Conservation (phyloP, 2,329 filamentous ascomycete species). For the Aspergillus clavatus region DNA sequence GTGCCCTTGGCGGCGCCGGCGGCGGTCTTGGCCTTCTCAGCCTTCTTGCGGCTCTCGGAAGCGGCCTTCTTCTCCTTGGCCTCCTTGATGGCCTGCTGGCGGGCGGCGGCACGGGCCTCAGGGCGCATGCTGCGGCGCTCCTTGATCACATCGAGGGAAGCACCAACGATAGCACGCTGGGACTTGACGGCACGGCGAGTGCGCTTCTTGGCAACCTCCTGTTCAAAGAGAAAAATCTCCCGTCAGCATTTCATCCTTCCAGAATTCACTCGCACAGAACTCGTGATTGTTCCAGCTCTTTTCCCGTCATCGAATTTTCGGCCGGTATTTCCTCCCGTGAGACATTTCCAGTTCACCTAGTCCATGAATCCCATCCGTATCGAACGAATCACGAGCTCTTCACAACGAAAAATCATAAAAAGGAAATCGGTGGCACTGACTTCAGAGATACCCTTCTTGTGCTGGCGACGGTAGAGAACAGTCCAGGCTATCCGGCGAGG, state of each 20-base stretch:
- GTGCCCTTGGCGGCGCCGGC: constrained; percentile 70
- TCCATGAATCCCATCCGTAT: constrained; percentile 3
- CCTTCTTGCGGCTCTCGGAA: constrained; percentile 89
- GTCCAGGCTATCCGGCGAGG: constrained; percentile 99
- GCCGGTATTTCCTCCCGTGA: not conserved
- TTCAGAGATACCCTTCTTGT: constrained; percentile 99
- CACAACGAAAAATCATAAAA: constrained; percentile 17
- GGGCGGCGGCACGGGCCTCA: constrained; percentile 89
- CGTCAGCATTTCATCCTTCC: constrained; percentile 24
- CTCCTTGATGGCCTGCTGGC: constrained; percentile 86
- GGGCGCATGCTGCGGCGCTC: constrained; percentile 93
- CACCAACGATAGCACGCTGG: constrained; percentile 98
- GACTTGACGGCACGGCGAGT: constrained; percentile 96
- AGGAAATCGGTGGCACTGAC: constrained; percentile 55
- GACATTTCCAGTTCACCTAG: not conserved
- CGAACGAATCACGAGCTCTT: constrained; percentile 9
- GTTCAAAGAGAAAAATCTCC: constrained; percentile 34
- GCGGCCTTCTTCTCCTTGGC: constrained; percentile 98
- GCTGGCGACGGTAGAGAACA: constrained; percentile 93
- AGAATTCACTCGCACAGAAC: constrained; percentile 1
- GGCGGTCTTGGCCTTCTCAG: constrained; percentile 95
- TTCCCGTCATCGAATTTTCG: not conserved
- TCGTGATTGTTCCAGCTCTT: not conserved
- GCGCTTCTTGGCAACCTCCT: constrained; percentile 99
- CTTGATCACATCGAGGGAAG: constrained; percentile 99